A percentile compares a stretch with the other conserved stretches of the same genome.
These are phyloP conservation scores for Hippophae rhamnoides DNA, from an alignment of 306 rosid species.

Conservation along the genomic window DNA sequence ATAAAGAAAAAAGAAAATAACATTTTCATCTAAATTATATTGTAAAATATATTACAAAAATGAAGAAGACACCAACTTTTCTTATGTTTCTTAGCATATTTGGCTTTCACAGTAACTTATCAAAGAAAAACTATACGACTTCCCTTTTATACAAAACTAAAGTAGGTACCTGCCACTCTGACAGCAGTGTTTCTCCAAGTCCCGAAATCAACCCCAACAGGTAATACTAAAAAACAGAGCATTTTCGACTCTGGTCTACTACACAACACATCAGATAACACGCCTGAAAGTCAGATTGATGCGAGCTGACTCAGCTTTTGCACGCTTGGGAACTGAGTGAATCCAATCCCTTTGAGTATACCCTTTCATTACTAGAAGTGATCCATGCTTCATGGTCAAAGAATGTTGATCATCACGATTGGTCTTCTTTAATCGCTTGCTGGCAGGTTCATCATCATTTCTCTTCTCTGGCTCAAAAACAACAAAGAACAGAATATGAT, in stretches of 20 bases:
- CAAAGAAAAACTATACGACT: no score
- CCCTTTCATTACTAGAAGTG: slow-evolving; percentile 83
- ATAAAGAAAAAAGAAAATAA: no score
- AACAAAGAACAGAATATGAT: slow-evolving; percentile 16
- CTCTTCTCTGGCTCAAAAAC: slow-evolving; percentile 20
- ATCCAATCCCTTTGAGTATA: slow-evolving; percentile 91
- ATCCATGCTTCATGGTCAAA: slow-evolving; percentile 73
- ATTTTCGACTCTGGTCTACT: neutral
- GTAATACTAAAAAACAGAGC: neutral
- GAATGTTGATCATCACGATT: slow-evolving; percentile 41
- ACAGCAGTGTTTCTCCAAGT: no score
- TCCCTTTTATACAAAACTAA: no score
- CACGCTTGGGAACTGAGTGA: slow-evolving; percentile 82
- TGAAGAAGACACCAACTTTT: no score
- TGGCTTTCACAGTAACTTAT: no score
- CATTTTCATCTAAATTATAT: no score
- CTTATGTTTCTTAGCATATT: no score
- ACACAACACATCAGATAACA: slow-evolving; percentile 28
- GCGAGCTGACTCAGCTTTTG: slow-evolving; percentile 63
- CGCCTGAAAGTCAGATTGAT: slow-evolving; percentile 90
- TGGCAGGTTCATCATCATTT: slow-evolving; percentile 38
- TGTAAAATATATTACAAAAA: no score
- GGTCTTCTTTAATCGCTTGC: slow-evolving; percentile 57
- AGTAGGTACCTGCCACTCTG: no score
- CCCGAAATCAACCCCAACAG: neutral